Evolutionary conservation across 2,329 filamentous ascomycete species (phyloP), one percentile per base, ranked within the genome.

Genomic region (Calonectria hongkongensis): DNA sequence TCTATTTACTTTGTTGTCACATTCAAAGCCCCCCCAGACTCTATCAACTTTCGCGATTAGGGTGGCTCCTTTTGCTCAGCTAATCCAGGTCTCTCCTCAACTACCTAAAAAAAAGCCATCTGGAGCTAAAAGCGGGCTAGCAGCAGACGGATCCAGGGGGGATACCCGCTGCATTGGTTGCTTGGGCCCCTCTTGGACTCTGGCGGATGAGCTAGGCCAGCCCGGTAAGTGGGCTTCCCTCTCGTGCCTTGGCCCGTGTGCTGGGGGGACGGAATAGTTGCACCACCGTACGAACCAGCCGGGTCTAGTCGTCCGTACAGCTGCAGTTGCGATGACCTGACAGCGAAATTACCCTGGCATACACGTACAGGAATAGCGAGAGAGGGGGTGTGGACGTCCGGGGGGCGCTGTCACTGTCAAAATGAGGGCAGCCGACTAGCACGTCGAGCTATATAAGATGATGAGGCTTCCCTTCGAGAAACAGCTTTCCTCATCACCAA

Each of bases 371-470:
- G 36, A 47, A 41, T 12, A 28, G 15, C 25, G 30, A 30, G 56
- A 25, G 56, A 28, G 27, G 51, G 33, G 7, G 41, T 18, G n/a
- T 27, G 27, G 41, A 39, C n/a, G 33, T 27, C 33, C 8, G 18
- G 30, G 16, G 21, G 18, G 63, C 41, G 16, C 45, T 47, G 41
- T 50, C 41, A 27, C n/a, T 50, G n/a, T 30, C 30, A 25, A 43
- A 48, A 39, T 16, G 47, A 50, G 47, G 47, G 16, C 33, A 15
- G n/a, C 3, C n/a, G 47, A 54, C 67, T 27, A 58, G 39, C 13
- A 54, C 39, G 25, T n/a, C 25, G 28, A 54, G 36, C 54, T 71
- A 71, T 71, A 71, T 66, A 71, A 71, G 68, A 28, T 10, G 4
- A 47, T 16, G n/a, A 62, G 41, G 25, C 43, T 47, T 64, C 48